Percentiles rank a stretch among this genome's conserved stretches.
These are phyloP conservation scores for Sporothrix brasiliensis DNA, from an alignment of 2,329 filamentous ascomycete genomes.

Conservation along the genomic window DNA sequence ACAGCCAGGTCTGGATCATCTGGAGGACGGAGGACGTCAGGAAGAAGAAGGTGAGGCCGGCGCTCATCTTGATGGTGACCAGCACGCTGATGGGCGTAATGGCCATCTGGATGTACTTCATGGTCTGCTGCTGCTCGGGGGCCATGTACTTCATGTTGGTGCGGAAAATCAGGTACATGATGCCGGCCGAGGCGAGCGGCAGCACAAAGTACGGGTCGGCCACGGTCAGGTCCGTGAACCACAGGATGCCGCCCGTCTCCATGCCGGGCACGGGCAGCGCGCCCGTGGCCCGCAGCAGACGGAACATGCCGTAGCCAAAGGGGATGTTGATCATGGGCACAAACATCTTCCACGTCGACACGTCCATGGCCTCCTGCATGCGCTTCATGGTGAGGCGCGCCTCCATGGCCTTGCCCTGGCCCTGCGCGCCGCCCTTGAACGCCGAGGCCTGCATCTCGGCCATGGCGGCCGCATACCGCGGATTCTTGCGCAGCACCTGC, in stretches of 20 bases:
- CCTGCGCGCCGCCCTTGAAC: slow-evolving; percentile 43
- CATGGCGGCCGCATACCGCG: slow-evolving; percentile 56
- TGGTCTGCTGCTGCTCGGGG: slow-evolving; percentile 43
- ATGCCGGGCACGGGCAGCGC: slow-evolving; percentile 79
- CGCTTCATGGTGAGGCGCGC: slow-evolving; percentile 50
- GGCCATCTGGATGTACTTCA: slow-evolving; percentile 44
- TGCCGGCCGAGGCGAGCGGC: slow-evolving; percentile 61
- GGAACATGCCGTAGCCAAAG: slow-evolving; percentile 79
- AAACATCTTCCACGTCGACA: slow-evolving; percentile 55
- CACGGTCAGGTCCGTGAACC: slow-evolving; percentile 77
- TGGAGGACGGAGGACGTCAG: slow-evolving; percentile 47
- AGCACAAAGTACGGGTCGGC: slow-evolving; percentile 78
- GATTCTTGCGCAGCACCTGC: slow-evolving; percentile 48
- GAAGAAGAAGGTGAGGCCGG: slow-evolving; percentile 67
- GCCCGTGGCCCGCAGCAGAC: slow-evolving; percentile 73
- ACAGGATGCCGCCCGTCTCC: slow-evolving; percentile 69
- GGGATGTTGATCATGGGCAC: slow-evolving; percentile 63
- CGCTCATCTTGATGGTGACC: slow-evolving; percentile 53
- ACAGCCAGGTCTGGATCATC: slow-evolving; percentile 49
- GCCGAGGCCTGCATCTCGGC: slow-evolving; percentile 46
- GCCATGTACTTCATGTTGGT: slow-evolving; percentile 43
- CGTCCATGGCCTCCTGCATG: slow-evolving; percentile 59
- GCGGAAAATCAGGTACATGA: slow-evolving; percentile 52
- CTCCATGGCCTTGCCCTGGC: slow-evolving; percentile 53
- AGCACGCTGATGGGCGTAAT: slow-evolving; percentile 42